Base-by-base conservation (phyloP, 1,284 basidiomycete species). In the Ceratobasidium sp. region DNA sequence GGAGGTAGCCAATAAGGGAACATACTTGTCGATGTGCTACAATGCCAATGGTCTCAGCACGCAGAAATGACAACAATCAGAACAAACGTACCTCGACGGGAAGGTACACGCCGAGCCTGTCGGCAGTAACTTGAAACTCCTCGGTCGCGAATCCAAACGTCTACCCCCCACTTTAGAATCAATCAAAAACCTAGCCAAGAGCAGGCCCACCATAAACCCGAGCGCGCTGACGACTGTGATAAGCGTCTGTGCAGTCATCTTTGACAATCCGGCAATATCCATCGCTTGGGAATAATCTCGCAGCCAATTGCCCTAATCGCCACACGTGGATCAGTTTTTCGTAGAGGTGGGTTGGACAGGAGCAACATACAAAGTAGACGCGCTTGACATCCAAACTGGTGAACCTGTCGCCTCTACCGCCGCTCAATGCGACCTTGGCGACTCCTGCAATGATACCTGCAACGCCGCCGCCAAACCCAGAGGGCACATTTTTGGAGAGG, bases 31-130 rank as follows among this genome's bases (percentile, higher is more conserved):
- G 41, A 76, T 76, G 20, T 76, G 74, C 74, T 76, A 76, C 10
- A n/a, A 27, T 33, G 14, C 4, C 33, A 50, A 65, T 33, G 64
- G 33, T 52, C 38, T 48, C 7, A 77, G 60, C 41, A n/a, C 33
- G 64, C 52, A 50, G 18, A 1, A 27, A 41, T 3, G 54, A 35
- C 18, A 16, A 55, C 16, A 14, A 23, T n/a, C 44, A 20, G 20
- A 41, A 38, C 27, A 18, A 67, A 70, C 27, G 55, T 46, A 68
- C 41, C 48, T 38, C 90, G 5, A 90, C 88, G 7, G 93, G 92
- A 5, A 94, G 88, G 84, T 96, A 96, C 30, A 93, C 93, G 5
- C 93, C 93, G n/a, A 96, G 88, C 67, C 94, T 88, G 76, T 95
- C 94, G 57, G 90, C 87, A 10, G 94, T 96, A 44, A 96, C 91